These are phyloP conservation scores for Epithemia pelagica DNA, from an alignment of 108 stramenopile species.

Conservation along the genomic window DNA sequence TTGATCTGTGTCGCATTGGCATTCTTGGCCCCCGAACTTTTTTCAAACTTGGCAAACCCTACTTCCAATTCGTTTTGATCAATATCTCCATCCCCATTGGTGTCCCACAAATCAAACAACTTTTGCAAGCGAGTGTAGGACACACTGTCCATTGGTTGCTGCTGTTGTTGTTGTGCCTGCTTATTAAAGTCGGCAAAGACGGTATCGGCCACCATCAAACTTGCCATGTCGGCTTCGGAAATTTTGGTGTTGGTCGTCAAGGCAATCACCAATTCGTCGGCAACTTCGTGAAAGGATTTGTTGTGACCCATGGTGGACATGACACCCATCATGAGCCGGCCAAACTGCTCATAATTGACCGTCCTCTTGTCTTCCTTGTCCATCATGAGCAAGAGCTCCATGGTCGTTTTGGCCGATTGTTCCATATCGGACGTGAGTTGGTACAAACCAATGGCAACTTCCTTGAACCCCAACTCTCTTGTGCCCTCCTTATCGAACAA, in stretches of 20 bases:
- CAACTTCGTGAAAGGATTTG: conserved; percentile 30
- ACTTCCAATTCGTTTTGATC: conserved; percentile 34
- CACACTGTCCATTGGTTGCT: conserved; percentile 17
- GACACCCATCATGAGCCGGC: conserved; percentile 27
- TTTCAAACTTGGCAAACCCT: conserved; percentile 28
- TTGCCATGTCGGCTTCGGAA: conserved; percentile 14
- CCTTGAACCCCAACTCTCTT: conserved; percentile 33
- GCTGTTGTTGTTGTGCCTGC: conserved; percentile 12
- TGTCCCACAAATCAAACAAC: conserved; percentile 35
- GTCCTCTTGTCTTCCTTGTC: conserved; percentile 31
- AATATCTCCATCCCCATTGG: conserved; percentile 28
- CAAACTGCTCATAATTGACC: conserved; percentile 28
- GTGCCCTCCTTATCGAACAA: conserved; percentile 34
- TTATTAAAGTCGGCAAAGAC: conserved; percentile 13
- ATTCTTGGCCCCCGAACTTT: conserved; percentile 10
- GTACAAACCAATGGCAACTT: conserved; percentile 37
- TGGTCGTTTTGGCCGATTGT: conserved; percentile 26
- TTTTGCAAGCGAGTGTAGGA: conserved; percentile 24
- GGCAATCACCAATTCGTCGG: conserved; percentile 21
- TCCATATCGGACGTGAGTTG: conserved; percentile 30
- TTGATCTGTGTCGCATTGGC: conserved; percentile 23
- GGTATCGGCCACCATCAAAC: conserved; percentile 22
- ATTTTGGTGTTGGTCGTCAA: conserved; percentile 2
- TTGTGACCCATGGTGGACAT: conserved; percentile 16
- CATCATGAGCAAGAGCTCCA: conserved; percentile 30